A percentile compares a stretch with the other conserved stretches of the same genome.
These are phyloP conservation scores for Orychophragmus violaceus DNA, from an alignment of 345 rosid species.

Conservation along the genomic window DNA sequence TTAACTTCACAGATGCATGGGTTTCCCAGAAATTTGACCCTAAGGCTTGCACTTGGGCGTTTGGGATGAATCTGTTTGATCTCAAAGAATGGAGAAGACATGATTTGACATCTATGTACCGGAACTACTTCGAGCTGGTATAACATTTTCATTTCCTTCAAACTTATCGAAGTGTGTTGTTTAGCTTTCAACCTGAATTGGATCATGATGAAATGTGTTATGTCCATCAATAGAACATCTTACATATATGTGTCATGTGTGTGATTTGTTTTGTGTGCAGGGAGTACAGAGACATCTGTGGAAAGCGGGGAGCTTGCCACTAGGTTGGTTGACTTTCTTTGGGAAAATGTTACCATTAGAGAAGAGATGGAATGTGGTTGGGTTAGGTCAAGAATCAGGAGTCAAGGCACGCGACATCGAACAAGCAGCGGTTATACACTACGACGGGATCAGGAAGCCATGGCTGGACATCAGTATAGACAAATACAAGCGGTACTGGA, in stretches of 20 bases:
- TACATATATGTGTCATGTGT: too few relatives aligned
- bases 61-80: conserved; percentile 82
- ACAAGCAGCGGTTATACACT: conserved; percentile 73
- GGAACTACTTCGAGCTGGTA: conserved; percentile 60
- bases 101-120: conserved; percentile 44
- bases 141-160: neutral
- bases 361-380: conserved; percentile 71
- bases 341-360: conserved; percentile 56
- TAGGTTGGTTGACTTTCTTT: conserved; percentile 78
- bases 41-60: conserved; percentile 85
- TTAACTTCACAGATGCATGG: conserved; percentile 65
- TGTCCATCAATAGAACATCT: too few relatives aligned
- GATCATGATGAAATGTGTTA: too few relatives aligned
- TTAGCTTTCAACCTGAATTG: too few relatives aligned
- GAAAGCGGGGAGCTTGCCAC: conserved; percentile 72
- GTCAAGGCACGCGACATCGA: conserved; percentile 42
- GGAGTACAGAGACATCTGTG: conserved; percentile 43
- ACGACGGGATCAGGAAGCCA: conserved; percentile 84
- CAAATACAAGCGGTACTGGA: conserved; percentile 74
- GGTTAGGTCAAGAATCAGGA: conserved; percentile 68
- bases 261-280: conserved; percentile 30
- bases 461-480: conserved; percentile 78
- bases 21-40: conserved; percentile 52
- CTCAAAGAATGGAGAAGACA: conserved; percentile 71
- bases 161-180: too few relatives aligned